Conservation (phyloP, 2,329 filamentous ascomycete species). For the Beauveria sp. region DNA sequence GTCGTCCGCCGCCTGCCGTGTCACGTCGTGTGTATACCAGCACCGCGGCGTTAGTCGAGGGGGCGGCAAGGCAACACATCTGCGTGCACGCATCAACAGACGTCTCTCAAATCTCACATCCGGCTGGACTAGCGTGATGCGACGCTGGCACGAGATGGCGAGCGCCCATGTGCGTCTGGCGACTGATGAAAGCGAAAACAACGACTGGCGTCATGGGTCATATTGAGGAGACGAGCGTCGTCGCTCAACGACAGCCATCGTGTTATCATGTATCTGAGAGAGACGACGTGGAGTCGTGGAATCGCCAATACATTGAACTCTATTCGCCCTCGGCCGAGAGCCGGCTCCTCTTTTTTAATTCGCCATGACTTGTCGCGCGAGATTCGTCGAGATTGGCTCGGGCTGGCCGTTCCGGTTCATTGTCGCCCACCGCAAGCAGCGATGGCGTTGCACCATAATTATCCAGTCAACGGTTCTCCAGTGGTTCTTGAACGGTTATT, state of each 20-base stretch:
- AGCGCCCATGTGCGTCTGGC: neutral
- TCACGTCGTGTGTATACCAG: neutral
- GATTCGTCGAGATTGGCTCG: neutral
- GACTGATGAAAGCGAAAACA: too few relatives aligned
- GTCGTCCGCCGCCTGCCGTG: neutral
- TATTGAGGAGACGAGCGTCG: too few relatives aligned
- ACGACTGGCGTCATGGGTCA: neutral
- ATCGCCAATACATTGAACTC: neutral
- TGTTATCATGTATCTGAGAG: too few relatives aligned
- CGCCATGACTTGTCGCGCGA: too few relatives aligned
- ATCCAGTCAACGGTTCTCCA: neutral
- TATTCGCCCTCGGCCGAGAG: neutral
- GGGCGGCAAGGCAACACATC: neutral
- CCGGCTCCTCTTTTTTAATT: neutral
- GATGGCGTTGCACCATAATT: neutral
- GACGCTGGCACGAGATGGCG: constrained; percentile 3
- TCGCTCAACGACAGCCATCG: too few relatives aligned
- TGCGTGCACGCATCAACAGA: neutral
- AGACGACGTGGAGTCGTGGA: neutral
- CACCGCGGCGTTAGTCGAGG: neutral
- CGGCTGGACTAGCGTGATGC: neutral
- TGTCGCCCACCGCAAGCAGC: constrained; percentile 2
- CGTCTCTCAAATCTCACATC: neutral
- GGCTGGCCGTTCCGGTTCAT: constrained; percentile 10
- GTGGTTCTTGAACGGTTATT: too few relatives aligned